Base-by-base conservation (phyloP, 768 basidiomycete species). In the Boletus sp. region DNA sequence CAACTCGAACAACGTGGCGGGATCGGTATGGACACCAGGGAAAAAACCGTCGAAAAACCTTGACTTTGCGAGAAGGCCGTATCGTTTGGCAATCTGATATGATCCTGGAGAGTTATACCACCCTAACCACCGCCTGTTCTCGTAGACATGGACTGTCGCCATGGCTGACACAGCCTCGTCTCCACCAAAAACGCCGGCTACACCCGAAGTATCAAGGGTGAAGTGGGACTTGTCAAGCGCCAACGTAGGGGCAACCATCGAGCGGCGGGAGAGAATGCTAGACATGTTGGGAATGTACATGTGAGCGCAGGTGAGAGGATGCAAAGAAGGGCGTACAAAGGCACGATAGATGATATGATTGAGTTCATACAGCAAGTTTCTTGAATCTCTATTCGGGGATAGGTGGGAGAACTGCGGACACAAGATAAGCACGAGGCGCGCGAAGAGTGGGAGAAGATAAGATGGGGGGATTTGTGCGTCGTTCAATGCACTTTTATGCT, bases 71-170 rank as follows among this genome's bases (percentile, higher is more conserved):
- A 75, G 71, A 39, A 64, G 62, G 7, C 67, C 69, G 8, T 71
- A 75, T 39, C 67, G 64, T 54, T 65, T 75, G 9, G 72, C 75
- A 9, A 76, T 66, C 24, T 60, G 56, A 52, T 72, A 74, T 11
- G 74, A 72, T 14, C 74, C 74, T 3, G 74, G 74, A 11, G 75
- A 61, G 39, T 76, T 75, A 39, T 75, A 76, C 71, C 73, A 76
- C 6, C 74, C 74, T 14, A 76, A 39, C 70, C 67, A 75, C 29
- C 59, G 67, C 46, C 72, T 68, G 8, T 67, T 65, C 50, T 67
- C 62, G 52, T 67, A 72, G 17, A 76, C 55, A 47, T 75, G 75
- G 14, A 76, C 67, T 2, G 73, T 73, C 1, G 69, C 67, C 71
- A 76, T 75, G 20, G 75, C 72, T 1, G 75, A 67, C 6, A 76